phyloP scores from a whole-genome alignment of 2,329 filamentous ascomycete genomes.

The Remersonia thermophila region DNA sequence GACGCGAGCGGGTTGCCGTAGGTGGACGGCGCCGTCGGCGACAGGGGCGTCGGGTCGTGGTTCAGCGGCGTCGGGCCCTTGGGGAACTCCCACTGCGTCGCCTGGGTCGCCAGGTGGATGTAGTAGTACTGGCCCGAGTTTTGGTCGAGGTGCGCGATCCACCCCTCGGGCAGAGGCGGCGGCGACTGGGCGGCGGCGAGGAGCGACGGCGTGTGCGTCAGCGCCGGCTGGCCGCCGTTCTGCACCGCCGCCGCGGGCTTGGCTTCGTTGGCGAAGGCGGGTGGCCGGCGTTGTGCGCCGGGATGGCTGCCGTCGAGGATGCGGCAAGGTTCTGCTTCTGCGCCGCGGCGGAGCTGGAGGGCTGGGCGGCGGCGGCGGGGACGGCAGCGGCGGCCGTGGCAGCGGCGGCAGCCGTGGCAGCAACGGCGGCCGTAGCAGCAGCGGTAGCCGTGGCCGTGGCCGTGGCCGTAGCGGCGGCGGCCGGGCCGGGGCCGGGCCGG shows the following conservation, averaged over 20 bases:
- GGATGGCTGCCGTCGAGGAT: conserved; percentile 11
- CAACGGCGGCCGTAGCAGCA: not conserved
- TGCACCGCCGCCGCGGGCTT: conserved; percentile 30
- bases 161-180: conserved; percentile 88
- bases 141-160: conserved; percentile 93
- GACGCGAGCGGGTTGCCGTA: conserved; percentile 64
- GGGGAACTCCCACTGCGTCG: conserved; percentile 97
- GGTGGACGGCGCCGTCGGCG: conserved; percentile 58
- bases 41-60: conserved; percentile 69
- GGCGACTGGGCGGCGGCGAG: conserved; percentile 60
- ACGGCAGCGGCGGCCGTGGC: not conserved
- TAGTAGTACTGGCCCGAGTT: conserved; percentile 98
- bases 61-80: conserved; percentile 87
- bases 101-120: conserved; percentile 87
- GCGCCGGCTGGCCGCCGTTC: conserved; percentile 32
- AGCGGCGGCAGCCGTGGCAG: not conserved
- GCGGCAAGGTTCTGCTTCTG: conserved; percentile 13
- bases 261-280: conserved; percentile 70
- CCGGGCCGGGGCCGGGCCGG: not conserved
- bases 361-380: not conserved
- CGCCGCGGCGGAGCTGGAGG: not conserved
- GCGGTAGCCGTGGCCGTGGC: no score
- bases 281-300: conserved; percentile 11
- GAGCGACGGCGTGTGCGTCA: conserved; percentile 34
- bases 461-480: not conserved